Evolutionary conservation across 2,329 filamentous ascomycete species (phyloP).

Genomic region (Colletotrichum endophyticum): DNA sequence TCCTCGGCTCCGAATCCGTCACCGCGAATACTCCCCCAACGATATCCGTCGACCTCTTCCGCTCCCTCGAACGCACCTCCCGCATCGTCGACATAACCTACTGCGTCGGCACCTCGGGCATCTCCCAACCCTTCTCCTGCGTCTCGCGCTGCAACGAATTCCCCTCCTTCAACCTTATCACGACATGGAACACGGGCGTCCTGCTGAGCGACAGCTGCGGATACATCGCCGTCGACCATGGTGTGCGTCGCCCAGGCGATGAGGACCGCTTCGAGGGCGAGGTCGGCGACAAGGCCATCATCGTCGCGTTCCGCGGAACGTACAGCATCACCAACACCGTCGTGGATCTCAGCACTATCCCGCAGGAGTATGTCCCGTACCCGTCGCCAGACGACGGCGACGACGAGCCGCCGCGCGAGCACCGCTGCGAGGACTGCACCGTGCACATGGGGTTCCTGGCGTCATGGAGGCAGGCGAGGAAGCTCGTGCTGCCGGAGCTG

Average conservation of each 20-base stretch:
- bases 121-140: conserved; percentile 84
- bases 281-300: conserved; percentile 54
- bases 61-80: conserved; percentile 84
- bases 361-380: conserved; percentile 91
- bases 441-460: conserved; percentile 90
- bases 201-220: conserved; percentile 91
- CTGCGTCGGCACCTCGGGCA: conserved; percentile 85
- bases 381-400: conserved; percentile 58
- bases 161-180: conserved; percentile 76
- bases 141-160: conserved; percentile 87
- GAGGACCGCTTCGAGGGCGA: conserved; percentile 28
- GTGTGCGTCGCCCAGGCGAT: conserved; percentile 26
- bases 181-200: conserved; percentile 89
- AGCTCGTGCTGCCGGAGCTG: conserved; percentile 71
- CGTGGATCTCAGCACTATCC: conserved; percentile 85
- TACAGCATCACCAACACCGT: conserved; percentile 94
- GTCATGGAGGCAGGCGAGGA: conserved; percentile 80
- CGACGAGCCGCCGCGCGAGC: conserved; percentile 45
- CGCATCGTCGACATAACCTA: conserved; percentile 93
- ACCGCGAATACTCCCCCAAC: neutral
- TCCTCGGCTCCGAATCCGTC: neutral
- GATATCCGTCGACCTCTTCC: conserved; percentile 71
- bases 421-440: conserved; percentile 82
- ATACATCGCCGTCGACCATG: conserved; percentile 88
- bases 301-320: conserved; percentile 92